phyloP scores from a whole-genome alignment of 192 early-diverging fungal genomes.

The Rhizophagus sp. region DNA sequence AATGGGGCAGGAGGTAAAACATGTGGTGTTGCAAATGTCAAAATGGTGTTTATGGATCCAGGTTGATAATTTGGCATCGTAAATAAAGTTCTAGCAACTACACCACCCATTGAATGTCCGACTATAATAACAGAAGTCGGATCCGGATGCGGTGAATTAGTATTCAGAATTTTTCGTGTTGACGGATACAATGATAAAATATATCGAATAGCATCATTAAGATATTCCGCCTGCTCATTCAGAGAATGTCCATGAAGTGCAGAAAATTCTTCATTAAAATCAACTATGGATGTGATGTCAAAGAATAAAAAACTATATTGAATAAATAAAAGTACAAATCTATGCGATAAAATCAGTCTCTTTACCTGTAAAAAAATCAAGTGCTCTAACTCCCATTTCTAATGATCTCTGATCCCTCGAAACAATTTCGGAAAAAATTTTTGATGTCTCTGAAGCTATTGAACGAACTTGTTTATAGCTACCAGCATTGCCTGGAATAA shows the following conservation, averaged over 20 bases:
- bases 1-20: constrained; percentile 76
- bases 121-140: constrained; percentile 81
- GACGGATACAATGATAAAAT: constrained; percentile 71
- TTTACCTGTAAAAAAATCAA: constrained; percentile 63
- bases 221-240: constrained; percentile 82
- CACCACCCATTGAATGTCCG: constrained; percentile 96
- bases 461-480: constrained; percentile 88
- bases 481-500: constrained; percentile 95
- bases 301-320: not conserved
- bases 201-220: constrained; percentile 77
- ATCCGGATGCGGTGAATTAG: constrained; percentile 32
- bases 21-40: constrained; percentile 92
- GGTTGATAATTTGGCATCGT: constrained; percentile 67
- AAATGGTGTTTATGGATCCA: constrained; percentile 75
- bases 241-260: constrained; percentile 85
- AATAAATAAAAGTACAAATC: not conserved
- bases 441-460: constrained; percentile 72
- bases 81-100: constrained; percentile 84
- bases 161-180: constrained; percentile 31
- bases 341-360: not conserved
- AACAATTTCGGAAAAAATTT: constrained; percentile 53
- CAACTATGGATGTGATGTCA: constrained; percentile 51
- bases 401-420: constrained; percentile 26
- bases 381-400: constrained; percentile 37
- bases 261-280: constrained; percentile 88